Conservation (phyloP, 768 basidiomycete species). For the Roridomyces roridus region DNA sequence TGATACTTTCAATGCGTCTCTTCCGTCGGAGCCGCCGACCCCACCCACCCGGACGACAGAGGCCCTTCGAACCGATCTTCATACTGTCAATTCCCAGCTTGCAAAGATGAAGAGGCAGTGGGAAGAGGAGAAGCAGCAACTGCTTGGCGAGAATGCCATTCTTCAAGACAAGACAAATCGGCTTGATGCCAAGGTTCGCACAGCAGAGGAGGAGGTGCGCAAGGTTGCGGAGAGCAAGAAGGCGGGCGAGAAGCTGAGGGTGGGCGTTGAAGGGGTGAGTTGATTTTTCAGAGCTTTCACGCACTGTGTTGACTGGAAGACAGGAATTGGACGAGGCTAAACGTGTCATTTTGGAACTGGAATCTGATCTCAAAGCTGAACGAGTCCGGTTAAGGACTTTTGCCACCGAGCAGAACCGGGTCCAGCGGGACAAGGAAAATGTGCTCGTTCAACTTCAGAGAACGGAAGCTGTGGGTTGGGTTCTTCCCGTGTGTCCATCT, state of each 20-base stretch:
- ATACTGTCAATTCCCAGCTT: conserved; percentile 67
- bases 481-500: conserved; percentile 1
- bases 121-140: conserved; percentile 67
- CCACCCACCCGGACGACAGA: conserved; percentile 74
- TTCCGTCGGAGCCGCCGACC: conserved; percentile 66
- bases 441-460: conserved; percentile 69
- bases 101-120: conserved; percentile 70
- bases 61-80: conserved; percentile 63
- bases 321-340: conserved; percentile 80
- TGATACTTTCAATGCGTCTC: conserved; percentile 52
- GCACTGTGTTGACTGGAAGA: not conserved
- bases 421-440: conserved; percentile 69
- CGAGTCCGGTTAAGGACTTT: conserved; percentile 68
- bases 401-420: conserved; percentile 64
- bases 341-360: conserved; percentile 68
- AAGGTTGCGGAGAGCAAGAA: conserved; percentile 60
- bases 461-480: conserved; percentile 64
- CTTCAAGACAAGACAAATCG: conserved; percentile 75
- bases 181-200: conserved; percentile 65
- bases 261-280: conserved; percentile 61
- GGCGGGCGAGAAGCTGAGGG: conserved; percentile 52
- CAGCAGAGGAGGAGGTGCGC: conserved; percentile 61
- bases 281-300: not conserved
- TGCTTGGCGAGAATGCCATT: conserved; percentile 73
- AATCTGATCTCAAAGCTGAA: conserved; percentile 74